phyloP scores from a whole-genome alignment of 441 rosid genomes.

The Viola pubescens region DNA sequence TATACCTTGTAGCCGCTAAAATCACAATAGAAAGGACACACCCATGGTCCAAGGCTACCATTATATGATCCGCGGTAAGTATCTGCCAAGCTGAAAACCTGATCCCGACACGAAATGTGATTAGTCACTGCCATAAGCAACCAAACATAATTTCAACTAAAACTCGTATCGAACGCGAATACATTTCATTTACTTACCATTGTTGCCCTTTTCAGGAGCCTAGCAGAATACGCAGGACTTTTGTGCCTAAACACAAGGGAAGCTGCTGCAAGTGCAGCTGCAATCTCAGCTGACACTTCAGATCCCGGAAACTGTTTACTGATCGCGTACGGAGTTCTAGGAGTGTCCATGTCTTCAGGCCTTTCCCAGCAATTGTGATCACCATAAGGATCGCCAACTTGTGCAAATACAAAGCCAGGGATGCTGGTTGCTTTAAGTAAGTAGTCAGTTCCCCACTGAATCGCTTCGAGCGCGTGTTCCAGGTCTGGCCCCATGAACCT shows the following conservation, averaged over 20 bases:
- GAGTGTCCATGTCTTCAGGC: conserved; percentile 63
- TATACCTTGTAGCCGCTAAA: conserved; percentile 28
- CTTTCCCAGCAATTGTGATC: conserved; percentile 67
- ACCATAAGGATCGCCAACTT: conserved; percentile 44
- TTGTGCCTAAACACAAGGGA: conserved; percentile 58
- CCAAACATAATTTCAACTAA: neutral
- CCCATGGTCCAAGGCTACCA: conserved; percentile 34
- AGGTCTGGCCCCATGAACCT: conserved; percentile 57
- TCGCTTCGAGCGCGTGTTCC: conserved; percentile 50
- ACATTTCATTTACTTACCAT: conserved; percentile 15
- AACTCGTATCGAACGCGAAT: neutral
- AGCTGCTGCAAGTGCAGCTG: conserved; percentile 66
- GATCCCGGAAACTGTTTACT: conserved; percentile 65
- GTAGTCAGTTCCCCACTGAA: conserved; percentile 73
- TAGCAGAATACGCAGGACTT: conserved; percentile 54
- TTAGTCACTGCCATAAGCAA: neutral
- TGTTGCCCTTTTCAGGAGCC: conserved; percentile 44
- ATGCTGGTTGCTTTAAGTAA: conserved; percentile 64
- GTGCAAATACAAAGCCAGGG: conserved; percentile 70
- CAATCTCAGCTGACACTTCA: conserved; percentile 66
- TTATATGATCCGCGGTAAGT: conserved; percentile 69
- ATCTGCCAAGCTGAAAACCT: conserved; percentile 45
- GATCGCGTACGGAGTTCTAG: conserved; percentile 47
- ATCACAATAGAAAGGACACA: conserved; percentile 76
- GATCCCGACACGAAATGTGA: neutral